Base-by-base conservation (phyloP, 352 stramenopile genomes). In the Phytophthora syringae region DNA sequence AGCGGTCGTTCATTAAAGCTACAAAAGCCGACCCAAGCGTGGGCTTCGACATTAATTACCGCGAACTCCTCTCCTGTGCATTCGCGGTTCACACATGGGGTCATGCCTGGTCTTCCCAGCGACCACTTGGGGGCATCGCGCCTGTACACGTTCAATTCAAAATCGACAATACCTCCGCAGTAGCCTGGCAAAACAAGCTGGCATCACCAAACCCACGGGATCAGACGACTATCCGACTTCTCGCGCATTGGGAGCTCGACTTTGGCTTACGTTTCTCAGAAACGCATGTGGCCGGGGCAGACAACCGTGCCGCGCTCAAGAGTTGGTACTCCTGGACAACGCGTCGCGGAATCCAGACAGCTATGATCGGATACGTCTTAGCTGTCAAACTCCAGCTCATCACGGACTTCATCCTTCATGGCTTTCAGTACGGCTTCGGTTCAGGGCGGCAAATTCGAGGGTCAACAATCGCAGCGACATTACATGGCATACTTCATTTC, bases 21-120 rank as follows among this genome's bases (percentile, higher is more conserved):
- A 45, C 32, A 2, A 43, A 55, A 16, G 4, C 42, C 7, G 42
- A 54, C 16, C 16, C 43, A 6, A 18, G 7, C 2, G 15, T 50
- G 3, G 37, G 45, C 1, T 77, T 70, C 7, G 59, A 70, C 30
- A 70, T 72, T 34, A 77, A 68, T 28, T 73, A 61, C 18, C 63
- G 60, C 3, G 59, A 73, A 13, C 24, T 77, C 0, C 44, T 73
- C 4, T 64, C 59, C 2, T 65, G 24, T 7, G 63, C 39, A 2
- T 60, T 67, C 28, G 54, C 53, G 2, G 56, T 68, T 3, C 27
- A 62, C 10, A 20, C 52, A 2, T 76, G 37, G 56, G 54, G 63
- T 7, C 3, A 4, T 0, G 18, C 11, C 7, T 76, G 42, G 57
- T 7, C 36, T 21, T 21, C 36, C 13, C 36, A 21, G 36, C 12